Percentiles rank a stretch among this genome's conserved stretches.
Conservation (phyloP, 2,329 filamentous ascomycete genomes). For the Aspergillus udagawae region DNA sequence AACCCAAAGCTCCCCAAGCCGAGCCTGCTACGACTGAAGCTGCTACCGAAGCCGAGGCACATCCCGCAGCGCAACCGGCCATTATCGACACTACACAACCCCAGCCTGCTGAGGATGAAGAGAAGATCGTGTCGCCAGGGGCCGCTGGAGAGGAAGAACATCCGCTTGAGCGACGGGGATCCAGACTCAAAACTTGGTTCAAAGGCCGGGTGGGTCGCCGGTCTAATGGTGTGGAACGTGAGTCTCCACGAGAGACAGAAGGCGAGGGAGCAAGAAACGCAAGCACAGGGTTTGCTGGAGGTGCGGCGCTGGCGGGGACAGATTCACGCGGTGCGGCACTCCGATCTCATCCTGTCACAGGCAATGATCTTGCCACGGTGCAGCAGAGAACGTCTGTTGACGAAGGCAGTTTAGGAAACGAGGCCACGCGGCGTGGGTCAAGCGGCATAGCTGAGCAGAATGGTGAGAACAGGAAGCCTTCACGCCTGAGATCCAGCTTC, state of each 20-base stretch:
- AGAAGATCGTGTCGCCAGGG: slow-evolving; percentile 1
- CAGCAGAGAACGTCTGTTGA: slow-evolving; percentile 12
- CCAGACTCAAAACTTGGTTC: slow-evolving; percentile 35
- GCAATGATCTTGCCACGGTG: slow-evolving; percentile 18
- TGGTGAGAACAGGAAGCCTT: slow-evolving; percentile 13
- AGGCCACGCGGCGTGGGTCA: slow-evolving; percentile 5
- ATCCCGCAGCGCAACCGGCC: background rate
- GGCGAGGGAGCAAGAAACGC: background rate
- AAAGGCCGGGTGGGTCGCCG: slow-evolving; percentile 27
- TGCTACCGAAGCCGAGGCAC: background rate
- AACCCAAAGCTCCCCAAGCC: background rate
- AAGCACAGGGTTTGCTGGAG: slow-evolving; percentile 9
- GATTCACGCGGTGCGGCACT: slow-evolving; percentile 23
- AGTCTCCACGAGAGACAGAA: slow-evolving; percentile 4
- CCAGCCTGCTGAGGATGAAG: slow-evolving; percentile 2
- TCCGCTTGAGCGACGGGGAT: slow-evolving; percentile 18
- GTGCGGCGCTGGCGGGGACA: slow-evolving; percentile 15
- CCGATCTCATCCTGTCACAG: slow-evolving; percentile 29
- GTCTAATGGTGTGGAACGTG: slow-evolving; percentile 20
- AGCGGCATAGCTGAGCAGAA: slow-evolving; percentile 14
- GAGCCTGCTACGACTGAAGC: background rate
- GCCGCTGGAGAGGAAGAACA: slow-evolving; percentile 3
- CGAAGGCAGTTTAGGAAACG: slow-evolving; percentile 13
- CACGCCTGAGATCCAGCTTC: slow-evolving; percentile 25
- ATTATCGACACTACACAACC: slow-evolving; percentile 3